Conservation (phyloP, 202 grass and related monocot genomes). For the Bolboschoenoplectus hybrid region DNA sequence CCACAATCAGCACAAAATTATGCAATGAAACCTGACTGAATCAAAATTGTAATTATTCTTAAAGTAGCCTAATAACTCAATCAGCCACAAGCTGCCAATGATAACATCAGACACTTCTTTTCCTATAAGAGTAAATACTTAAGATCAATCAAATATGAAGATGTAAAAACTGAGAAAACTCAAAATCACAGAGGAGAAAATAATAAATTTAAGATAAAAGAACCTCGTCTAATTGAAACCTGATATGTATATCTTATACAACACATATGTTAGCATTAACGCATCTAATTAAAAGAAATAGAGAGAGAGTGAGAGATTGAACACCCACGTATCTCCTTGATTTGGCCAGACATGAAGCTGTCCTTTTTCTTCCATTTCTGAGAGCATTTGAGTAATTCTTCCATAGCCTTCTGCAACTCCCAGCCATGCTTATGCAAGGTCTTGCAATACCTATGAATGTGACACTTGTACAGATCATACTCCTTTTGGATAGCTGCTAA, state of each 20-base stretch:
- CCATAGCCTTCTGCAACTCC: slow-evolving; percentile 20
- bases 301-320: background rate
- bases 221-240: background rate
- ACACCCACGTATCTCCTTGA: slow-evolving; percentile 7
- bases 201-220: background rate
- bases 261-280: background rate
- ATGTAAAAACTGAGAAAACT: too few species aligned
- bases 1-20: background rate
- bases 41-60: background rate
- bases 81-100: background rate
- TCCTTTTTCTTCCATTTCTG: slow-evolving; percentile 8
- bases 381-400: slow-evolving; percentile 9
- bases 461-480: background rate
- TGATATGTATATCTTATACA: background rate
- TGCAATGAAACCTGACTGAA: background rate
- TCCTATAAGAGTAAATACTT: background rate
- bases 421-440: slow-evolving; percentile 25
- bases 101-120: background rate
- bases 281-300: background rate
- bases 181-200: background rate
- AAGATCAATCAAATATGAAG: slow-evolving; percentile 1
- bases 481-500: slow-evolving; percentile 9
- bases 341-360: background rate
- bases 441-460: slow-evolving; percentile 6
- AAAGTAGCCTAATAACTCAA: slow-evolving; percentile 12